Evolutionary conservation across 352 stramenopile species (phyloP).

Genomic region (Phytopythium boreale): DNA sequence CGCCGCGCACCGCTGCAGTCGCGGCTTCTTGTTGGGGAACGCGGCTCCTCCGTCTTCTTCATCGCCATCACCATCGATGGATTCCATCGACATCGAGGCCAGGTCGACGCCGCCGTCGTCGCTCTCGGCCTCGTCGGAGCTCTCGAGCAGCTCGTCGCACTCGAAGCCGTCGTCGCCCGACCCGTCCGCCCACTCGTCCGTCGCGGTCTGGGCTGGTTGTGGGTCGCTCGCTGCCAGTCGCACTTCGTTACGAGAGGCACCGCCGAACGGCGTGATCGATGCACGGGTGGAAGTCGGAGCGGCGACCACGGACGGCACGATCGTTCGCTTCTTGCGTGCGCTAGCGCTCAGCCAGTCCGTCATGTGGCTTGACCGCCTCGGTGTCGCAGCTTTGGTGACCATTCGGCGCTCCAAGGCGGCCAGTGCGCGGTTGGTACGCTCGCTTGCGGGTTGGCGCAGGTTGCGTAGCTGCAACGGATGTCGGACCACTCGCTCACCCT

Average conservation of each 20-base stretch:
- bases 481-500: conserved; percentile 9
- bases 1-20: conserved; percentile 27
- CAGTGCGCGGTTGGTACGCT: conserved; percentile 51
- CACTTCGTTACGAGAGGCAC: background rate
- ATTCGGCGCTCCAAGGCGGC: conserved; percentile 69
- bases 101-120: conserved; percentile 1
- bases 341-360: background rate
- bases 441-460: conserved; percentile 36
- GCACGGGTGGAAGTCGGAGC: background rate
- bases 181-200: conserved; percentile 24
- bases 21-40: conserved; percentile 49
- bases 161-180: conserved; percentile 62
- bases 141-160: conserved; percentile 63
- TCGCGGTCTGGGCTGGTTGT: background rate
- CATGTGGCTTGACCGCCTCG: background rate
- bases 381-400: conserved; percentile 31
- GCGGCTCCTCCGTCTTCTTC: background rate
- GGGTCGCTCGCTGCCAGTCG: background rate
- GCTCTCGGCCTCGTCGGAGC: conserved; percentile 43
- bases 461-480: conserved; percentile 62
- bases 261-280: background rate
- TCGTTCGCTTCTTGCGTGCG: background rate
- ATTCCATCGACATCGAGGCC: background rate
- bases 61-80: background rate
- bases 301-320: conserved; percentile 1